phyloP scores from a whole-genome alignment of 192 early-diverging fungal genomes.

The Rhizophagus clarus region DNA sequence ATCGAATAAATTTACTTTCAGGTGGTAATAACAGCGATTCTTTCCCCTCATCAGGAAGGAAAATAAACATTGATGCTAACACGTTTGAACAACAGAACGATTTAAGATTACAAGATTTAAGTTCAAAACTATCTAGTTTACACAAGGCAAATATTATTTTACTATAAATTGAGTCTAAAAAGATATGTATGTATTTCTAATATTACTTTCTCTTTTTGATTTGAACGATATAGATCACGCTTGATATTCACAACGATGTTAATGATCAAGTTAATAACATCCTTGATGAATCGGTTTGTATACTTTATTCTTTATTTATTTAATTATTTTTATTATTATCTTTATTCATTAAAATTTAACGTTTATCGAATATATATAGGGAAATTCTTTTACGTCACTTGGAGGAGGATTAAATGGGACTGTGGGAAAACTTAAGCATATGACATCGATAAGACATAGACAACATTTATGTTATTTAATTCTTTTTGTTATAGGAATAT shows the following conservation, averaged over 20 bases:
- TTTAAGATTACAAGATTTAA: slow-evolving; percentile 44
- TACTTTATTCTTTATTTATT: background rate
- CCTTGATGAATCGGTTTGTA: slow-evolving; percentile 43
- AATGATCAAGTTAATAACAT: slow-evolving; percentile 42
- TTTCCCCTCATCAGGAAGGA: background rate
- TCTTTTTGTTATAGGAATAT: background rate
- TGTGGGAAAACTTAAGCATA: slow-evolving; percentile 9
- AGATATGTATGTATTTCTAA: too few species aligned
- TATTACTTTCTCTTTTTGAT: too few species aligned
- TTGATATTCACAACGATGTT: slow-evolving; percentile 51
- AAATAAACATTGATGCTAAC: background rate
- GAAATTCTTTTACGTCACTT: slow-evolving; percentile 3
- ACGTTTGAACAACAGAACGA: slow-evolving; percentile 51
- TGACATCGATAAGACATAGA: slow-evolving; percentile 12
- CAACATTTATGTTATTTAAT: slow-evolving; percentile 17
- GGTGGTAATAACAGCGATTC: background rate
- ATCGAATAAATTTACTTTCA: slow-evolving; percentile 12
- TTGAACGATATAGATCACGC: slow-evolving; percentile 38
- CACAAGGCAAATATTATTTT: slow-evolving; percentile 41
- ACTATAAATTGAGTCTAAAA: too few species aligned
- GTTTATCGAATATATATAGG: background rate
- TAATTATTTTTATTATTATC: background rate
- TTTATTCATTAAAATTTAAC: background rate
- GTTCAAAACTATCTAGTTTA: slow-evolving; percentile 45
- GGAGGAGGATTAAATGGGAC: background rate